These are phyloP conservation scores for Dendrobium nobile DNA, from an alignment of 106 monocot species.

Conservation along the genomic window DNA sequence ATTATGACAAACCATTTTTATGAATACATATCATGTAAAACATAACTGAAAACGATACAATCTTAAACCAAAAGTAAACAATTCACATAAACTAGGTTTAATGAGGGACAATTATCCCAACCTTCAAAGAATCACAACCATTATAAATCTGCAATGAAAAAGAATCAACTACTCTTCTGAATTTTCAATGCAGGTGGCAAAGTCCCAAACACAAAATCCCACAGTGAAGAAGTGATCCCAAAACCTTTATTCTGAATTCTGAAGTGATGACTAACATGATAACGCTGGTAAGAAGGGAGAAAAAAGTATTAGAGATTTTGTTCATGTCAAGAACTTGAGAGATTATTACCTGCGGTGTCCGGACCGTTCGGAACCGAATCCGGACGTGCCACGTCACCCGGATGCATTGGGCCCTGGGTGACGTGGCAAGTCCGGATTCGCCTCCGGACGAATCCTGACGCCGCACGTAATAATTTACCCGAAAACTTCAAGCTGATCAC, in stretches of 20 bases:
- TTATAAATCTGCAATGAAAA: background rate
- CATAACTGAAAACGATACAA: background rate
- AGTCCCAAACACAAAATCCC: conserved; percentile 79
- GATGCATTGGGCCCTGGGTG: too few species aligned
- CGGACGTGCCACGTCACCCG: too few species aligned
- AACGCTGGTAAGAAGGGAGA: conserved; percentile 23
- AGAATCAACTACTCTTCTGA: conserved; percentile 27
- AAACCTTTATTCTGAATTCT: conserved; percentile 69
- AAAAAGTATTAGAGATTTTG: background rate
- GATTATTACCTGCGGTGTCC: too few species aligned
- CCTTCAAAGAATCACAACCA: background rate
- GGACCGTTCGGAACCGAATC: too few species aligned
- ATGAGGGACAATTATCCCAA: background rate
- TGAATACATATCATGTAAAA: too few species aligned
- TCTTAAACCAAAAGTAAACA: background rate
- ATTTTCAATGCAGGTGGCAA: conserved; percentile 24
- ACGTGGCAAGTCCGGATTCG: too few species aligned
- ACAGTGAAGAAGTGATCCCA: conserved; percentile 85
- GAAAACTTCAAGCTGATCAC: background rate
- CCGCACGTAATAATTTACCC: too few species aligned
- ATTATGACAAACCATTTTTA: too few species aligned
- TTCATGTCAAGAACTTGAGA: too few species aligned
- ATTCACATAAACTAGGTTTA: background rate
- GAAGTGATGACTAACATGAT: conserved; percentile 95
- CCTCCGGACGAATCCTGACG: too few species aligned